Conservation (phyloP, 2,329 filamentous ascomycete genomes). For the Aspergillus niger region DNA sequence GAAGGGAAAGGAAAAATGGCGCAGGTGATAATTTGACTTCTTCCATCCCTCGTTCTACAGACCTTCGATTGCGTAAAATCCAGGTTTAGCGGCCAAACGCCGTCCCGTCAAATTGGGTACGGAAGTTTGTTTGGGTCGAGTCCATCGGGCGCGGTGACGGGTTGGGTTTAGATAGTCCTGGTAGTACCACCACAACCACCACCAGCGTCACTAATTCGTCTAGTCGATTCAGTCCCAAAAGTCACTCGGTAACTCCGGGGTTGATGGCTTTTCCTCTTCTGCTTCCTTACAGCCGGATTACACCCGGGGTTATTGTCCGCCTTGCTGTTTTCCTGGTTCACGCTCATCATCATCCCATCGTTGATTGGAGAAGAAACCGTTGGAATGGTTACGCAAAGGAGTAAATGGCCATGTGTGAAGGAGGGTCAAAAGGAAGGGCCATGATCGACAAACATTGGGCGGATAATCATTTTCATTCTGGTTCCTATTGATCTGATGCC, state of each 20-base stretch:
- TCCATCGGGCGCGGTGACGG: background rate
- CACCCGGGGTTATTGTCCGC: background rate
- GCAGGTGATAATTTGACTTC: conserved; percentile 26
- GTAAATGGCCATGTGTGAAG: background rate
- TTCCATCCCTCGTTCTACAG: conserved; percentile 28
- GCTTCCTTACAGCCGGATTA: conserved; percentile 8
- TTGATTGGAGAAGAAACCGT: background rate
- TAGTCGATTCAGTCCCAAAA: background rate
- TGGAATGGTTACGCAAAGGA: background rate
- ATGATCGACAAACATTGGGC: background rate
- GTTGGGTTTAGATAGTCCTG: background rate
- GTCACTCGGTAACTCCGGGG: background rate
- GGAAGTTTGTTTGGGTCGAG: conserved; percentile 12
- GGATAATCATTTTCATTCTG: background rate
- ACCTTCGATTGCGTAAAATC: conserved; percentile 27
- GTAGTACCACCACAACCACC: background rate
- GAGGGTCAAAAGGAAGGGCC: background rate
- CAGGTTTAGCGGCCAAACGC: conserved; percentile 15
- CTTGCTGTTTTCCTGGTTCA: background rate
- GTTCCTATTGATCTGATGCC: background rate
- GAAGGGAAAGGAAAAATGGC: conserved; percentile 5
- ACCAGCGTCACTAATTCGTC: too few relatives aligned
- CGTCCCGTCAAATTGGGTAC: conserved; percentile 22
- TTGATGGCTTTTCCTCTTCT: background rate
- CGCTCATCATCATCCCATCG: background rate